Conservation (phyloP, 1,139 yeast species). For the Yamadazyma spencermartinsiae region DNA sequence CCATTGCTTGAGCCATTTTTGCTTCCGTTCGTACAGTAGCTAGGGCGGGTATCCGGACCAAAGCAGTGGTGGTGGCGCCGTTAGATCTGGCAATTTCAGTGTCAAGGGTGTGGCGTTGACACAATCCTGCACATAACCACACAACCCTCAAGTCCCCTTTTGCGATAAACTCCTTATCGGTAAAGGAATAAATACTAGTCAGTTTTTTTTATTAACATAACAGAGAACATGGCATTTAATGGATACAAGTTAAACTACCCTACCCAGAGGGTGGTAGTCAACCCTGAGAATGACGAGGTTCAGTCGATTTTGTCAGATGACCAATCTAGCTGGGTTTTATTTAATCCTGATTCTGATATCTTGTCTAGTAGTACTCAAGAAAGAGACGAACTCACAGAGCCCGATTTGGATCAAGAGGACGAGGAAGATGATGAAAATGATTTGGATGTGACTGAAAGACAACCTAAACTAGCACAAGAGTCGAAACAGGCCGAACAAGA, state of each 20-base stretch:
- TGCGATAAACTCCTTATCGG: constrained; percentile 14
- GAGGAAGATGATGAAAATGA: constrained; percentile 9
- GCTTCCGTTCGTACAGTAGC: too few relatives aligned
- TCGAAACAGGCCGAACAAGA: not conserved
- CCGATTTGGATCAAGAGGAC: constrained; percentile 1
- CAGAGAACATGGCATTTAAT: constrained; percentile 16
- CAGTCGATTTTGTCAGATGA: constrained; percentile 23
- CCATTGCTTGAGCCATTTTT: too few relatives aligned
- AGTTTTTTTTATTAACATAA: not conserved
- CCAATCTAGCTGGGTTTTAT: constrained; percentile 46
- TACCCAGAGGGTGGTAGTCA: constrained; percentile 10
- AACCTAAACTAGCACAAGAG: constrained; percentile 6
- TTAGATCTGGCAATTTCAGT: too few relatives aligned
- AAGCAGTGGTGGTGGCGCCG: not conserved
- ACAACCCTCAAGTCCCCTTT: not conserved
- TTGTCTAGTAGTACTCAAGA: constrained; percentile 39
- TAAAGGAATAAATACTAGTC: constrained; percentile 6
- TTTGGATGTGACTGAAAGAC: constrained; percentile 12
- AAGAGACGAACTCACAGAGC: constrained; percentile 7
- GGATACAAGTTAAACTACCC: constrained; percentile 19
- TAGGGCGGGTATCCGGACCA: too few relatives aligned
- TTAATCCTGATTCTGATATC: constrained; percentile 45
- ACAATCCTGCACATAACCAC: not conserved
- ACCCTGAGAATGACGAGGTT: constrained; percentile 14
- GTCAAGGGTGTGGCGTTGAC: not conserved